Conservation (phyloP, 2,329 filamentous ascomycete species). For the Apiospora sp. region DNA sequence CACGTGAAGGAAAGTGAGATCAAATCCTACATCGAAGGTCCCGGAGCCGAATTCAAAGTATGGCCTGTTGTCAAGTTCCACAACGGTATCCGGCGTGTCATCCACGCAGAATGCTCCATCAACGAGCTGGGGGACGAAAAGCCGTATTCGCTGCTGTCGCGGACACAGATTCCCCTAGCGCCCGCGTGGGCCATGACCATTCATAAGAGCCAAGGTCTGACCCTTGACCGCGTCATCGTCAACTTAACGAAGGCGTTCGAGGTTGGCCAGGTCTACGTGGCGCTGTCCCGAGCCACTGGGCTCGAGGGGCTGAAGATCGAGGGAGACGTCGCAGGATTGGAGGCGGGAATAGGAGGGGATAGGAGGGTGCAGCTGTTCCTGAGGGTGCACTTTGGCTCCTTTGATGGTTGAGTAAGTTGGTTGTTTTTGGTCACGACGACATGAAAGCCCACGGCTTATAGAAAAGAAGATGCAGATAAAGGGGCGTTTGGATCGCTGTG, state of each 20-base stretch:
- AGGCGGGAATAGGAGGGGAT: conserved; percentile 43
- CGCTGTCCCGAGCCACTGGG: conserved; percentile 60
- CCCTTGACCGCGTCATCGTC: conserved; percentile 64
- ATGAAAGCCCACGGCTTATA: too few relatives aligned
- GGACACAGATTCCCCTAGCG: conserved; percentile 67
- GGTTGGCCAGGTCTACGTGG: conserved; percentile 66
- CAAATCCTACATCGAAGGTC: conserved; percentile 45
- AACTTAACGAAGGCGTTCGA: conserved; percentile 59
- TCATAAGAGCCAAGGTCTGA: conserved; percentile 71
- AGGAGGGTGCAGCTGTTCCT: conserved; percentile 46
- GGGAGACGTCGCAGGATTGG: conserved; percentile 40
- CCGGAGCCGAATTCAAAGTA: conserved; percentile 40
- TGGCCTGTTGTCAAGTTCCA: conserved; percentile 64
- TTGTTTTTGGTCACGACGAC: too few relatives aligned
- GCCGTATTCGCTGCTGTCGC: conserved; percentile 56
- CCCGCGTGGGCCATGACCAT: conserved; percentile 70
- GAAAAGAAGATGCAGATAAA: too few relatives aligned
- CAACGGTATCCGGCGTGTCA: conserved; percentile 53
- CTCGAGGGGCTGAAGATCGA: conserved; percentile 53
- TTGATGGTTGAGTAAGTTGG: conserved; percentile 27
- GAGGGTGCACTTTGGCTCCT: conserved; percentile 42
- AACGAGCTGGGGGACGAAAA: conserved; percentile 53
- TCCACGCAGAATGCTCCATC: conserved; percentile 60
- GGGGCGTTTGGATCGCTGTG: too few relatives aligned
- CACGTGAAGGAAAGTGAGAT: conserved; percentile 46